These are phyloP conservation scores for Emergomyces orientalis DNA, from an alignment of 2,329 filamentous ascomycete species.

Conservation along the genomic window DNA sequence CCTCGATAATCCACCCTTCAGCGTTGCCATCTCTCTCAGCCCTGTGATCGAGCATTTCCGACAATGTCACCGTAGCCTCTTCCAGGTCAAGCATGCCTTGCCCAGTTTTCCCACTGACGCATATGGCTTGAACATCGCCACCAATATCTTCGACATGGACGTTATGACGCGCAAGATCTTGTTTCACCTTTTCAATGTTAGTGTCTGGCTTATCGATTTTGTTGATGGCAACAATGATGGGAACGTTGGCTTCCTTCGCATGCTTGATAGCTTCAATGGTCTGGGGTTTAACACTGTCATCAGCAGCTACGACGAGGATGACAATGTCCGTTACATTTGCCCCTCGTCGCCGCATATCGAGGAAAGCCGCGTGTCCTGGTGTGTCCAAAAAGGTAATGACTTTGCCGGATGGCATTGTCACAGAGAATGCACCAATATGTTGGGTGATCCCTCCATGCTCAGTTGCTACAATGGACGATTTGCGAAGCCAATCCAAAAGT, in stretches of 20 bases:
- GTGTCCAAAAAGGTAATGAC: constrained; percentile 95
- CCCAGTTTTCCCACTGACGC: constrained; percentile 88
- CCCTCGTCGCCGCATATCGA: constrained; percentile 90
- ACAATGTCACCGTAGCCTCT: constrained; percentile 75
- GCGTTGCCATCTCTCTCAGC: constrained; percentile 66
- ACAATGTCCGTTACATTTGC: constrained; percentile 96
- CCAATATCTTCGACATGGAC: constrained; percentile 92
- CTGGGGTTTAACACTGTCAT: constrained; percentile 96
- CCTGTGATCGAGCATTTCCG: constrained; percentile 83
- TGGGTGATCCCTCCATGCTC: constrained; percentile 98
- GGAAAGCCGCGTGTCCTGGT: constrained; percentile 88
- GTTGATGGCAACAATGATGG: constrained; percentile 95
- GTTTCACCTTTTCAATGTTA: constrained; percentile 73
- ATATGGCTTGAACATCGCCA: constrained; percentile 85
- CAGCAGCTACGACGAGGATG: constrained; percentile 86
- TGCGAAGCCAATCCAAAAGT: constrained; percentile 82
- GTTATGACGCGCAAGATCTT: constrained; percentile 71
- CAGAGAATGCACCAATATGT: constrained; percentile 95
- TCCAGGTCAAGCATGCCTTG: constrained; percentile 85
- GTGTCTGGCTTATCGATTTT: constrained; percentile 87
- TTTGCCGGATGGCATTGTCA: constrained; percentile 75
- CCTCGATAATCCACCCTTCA: constrained; percentile 92
- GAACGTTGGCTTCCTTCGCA: constrained; percentile 74
- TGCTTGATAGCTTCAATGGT: constrained; percentile 95
- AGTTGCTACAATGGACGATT: constrained; percentile 79